A percentile compares a stretch with the other conserved stretches of the same genome.
Conservation (phyloP, 352 stramenopile species). For the Lagenidium sp. region DNA sequence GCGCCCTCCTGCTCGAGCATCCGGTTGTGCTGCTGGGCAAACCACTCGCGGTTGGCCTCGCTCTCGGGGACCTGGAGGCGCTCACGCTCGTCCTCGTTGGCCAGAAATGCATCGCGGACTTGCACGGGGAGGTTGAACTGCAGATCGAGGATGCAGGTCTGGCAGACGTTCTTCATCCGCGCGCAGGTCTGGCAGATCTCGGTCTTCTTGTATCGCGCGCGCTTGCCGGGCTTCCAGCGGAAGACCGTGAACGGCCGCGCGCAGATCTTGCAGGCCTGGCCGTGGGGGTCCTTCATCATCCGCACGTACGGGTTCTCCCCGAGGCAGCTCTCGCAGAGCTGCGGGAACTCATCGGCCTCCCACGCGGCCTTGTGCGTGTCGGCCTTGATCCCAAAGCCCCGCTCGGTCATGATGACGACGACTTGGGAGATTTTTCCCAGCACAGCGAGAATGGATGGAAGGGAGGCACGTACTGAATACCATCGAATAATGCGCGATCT, state of each 20-base stretch:
- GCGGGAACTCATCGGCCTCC: conserved; percentile 95
- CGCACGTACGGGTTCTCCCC: conserved; percentile 99
- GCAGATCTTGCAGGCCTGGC: conserved; percentile 98
- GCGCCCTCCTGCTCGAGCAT: conserved; percentile 89
- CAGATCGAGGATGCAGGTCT: conserved; percentile 98
- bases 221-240: conserved; percentile 96
- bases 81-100: conserved; percentile 34
- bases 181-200: conserved; percentile 97
- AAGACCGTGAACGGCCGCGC: conserved; percentile 97
- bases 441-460: too few species aligned
- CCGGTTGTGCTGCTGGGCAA: conserved; percentile 87
- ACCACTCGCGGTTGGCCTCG: conserved; percentile 93
- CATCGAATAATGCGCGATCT: too few species aligned
- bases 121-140: conserved; percentile 96
- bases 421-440: too few species aligned
- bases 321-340: conserved; percentile 98
- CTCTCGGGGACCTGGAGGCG: conserved; percentile 86
- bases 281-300: conserved; percentile 97
- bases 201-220: conserved; percentile 97
- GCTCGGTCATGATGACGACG: conserved; percentile 72
- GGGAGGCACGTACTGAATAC: too few species aligned
- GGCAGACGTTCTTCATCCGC: conserved; percentile 99
- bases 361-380: conserved; percentile 79
- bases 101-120: conserved; percentile 89
- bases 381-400: conserved; percentile 83